Base-by-base conservation (phyloP, 768 basidiomycete genomes). In the Lactarius trivialis region DNA sequence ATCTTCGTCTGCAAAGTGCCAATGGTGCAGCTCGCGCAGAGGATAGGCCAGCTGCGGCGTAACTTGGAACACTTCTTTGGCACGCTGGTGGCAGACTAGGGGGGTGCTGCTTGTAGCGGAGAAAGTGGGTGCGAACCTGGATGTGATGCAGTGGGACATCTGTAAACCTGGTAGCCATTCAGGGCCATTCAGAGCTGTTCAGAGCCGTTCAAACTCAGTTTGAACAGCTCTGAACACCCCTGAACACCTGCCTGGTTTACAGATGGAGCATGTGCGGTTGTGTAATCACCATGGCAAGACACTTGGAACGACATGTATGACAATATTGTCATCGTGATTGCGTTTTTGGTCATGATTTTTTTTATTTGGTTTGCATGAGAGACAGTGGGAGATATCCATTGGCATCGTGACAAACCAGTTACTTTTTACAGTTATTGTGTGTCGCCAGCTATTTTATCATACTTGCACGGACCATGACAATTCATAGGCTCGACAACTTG, bases 61-160 rank as follows among this genome's bases (percentile, higher is more conserved):
- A 96, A 96, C 67, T 86, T 92, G 0, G 71, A 86, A 0, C 84
- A 92, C 68, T 95, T 98, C 71, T 81, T 87, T 4, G 78, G 79
- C 4, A 77, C 85, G 12, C 76, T 98, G 1, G 85, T 77, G 45
- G 85, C 85, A 58, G 95, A 98, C 72, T 84, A 88, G 68, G 77
- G 77, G 78, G 0, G 79, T 93, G 9, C 72, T 97, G 2, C 82
- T 84, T 32, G 76, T 78, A 9, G 82, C 91, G 14, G 80, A 86
- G 65, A 77, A 80, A n/a, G 69, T 98, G 17, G 90, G 91, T 68
- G 78, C 79, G 26, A 92, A 91, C 74, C 81, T 79, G 62, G 84
- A 79, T 11, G 76, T 78, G 39, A 89, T 93, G 85, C 77, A 78
- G 71, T 82, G 79, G 68, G 83, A n/a, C n/a, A n/a, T n/a, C n/a